Evolutionary conservation across 176 grass and related monocot genomes (phyloP).

Genomic region (Oryza longistaminata): DNA sequence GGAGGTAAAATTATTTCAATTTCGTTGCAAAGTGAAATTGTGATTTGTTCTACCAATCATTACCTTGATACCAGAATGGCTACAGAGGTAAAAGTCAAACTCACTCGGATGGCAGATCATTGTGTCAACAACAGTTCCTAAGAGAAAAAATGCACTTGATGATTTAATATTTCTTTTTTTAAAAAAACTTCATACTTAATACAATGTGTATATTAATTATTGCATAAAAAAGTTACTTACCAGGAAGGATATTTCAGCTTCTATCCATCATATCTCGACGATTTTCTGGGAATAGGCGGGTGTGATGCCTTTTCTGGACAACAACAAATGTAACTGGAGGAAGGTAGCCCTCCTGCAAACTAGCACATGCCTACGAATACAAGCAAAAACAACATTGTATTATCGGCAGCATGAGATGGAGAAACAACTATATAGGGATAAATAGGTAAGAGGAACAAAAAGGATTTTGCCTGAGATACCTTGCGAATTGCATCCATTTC

Average conservation of each 20-base stretch:
- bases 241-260: conserved; percentile 78
- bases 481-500: conserved; percentile 84
- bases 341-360: conserved; percentile 53
- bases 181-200: not conserved
- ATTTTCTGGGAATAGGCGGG: conserved; percentile 73
- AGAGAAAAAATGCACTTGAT: not conserved
- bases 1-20: not conserved
- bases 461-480: conserved; percentile 27
- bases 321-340: conserved; percentile 76
- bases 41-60: not conserved
- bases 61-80: conserved; percentile 91
- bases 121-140: conserved; percentile 80
- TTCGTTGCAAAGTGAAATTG: not conserved
- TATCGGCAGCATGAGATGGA: not conserved
- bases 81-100: conserved; percentile 94
- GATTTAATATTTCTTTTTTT: not conserved
- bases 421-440: not conserved
- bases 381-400: conserved; percentile 7
- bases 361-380: conserved; percentile 64
- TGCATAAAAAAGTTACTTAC: conserved; percentile 25
- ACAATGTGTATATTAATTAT: not conserved
- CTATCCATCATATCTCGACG: conserved; percentile 54
- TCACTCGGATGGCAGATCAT: conserved; percentile 81
- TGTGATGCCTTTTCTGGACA: conserved; percentile 94
- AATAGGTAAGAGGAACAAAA: not conserved